Evolutionary conservation across 179 eudicot genomes (phyloP).

Genomic region (Spinacia oleracea): DNA sequence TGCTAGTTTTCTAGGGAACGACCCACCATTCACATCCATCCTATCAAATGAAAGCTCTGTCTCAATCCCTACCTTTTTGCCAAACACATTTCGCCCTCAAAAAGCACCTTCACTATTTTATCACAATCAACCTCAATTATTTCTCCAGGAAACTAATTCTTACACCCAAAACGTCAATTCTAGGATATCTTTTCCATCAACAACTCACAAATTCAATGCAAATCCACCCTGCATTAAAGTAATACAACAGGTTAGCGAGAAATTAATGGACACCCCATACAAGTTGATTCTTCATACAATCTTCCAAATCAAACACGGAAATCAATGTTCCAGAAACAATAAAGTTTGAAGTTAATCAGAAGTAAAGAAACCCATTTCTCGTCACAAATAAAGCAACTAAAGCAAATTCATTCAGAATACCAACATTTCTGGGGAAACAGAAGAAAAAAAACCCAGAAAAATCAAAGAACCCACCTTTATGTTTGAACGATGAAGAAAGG

Average conservation of each 20-base stretch:
- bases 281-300: background rate
- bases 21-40: conserved; percentile 47
- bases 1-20: conserved; percentile 39
- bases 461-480: conserved; percentile 20
- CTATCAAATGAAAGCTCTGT: conserved; percentile 32
- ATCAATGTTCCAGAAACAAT: background rate
- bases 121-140: conserved; percentile 50
- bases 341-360: background rate
- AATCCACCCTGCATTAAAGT: conserved; percentile 14
- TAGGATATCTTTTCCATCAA: background rate
- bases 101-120: conserved; percentile 39
- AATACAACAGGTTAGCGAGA: background rate
- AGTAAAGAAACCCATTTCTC: background rate
- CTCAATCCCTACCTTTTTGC: conserved; percentile 27
- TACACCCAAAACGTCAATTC: too few relatives aligned
- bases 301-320: background rate
- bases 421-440: background rate
- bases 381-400: conserved; percentile 1
- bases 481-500: conserved; percentile 8
- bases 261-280: background rate
- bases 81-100: conserved; percentile 27
- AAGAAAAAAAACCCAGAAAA: conserved; percentile 3
- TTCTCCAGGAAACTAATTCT: conserved; percentile 41
- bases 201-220: background rate
- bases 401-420: background rate